Percentiles rank a stretch among this genome's conserved stretches.
Conservation (phyloP, 768 basidiomycete genomes). For the Fistulinella prunicolor region DNA sequence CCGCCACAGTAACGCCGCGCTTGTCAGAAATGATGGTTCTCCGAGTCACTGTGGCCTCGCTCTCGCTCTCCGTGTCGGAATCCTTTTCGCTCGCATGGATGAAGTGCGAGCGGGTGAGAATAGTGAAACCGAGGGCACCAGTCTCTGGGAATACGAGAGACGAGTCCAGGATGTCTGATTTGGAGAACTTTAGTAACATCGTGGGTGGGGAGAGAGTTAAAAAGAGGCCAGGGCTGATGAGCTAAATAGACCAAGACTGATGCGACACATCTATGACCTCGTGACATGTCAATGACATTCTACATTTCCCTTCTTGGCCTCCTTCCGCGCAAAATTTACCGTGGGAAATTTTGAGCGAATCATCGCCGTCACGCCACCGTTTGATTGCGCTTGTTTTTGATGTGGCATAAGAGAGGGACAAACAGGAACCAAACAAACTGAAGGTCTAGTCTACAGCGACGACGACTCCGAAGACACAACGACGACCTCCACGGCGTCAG, state of each 20-base stretch:
- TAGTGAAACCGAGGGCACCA: conserved; percentile 46
- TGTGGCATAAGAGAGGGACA: conserved; percentile 28
- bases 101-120: conserved; percentile 41
- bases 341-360: conserved; percentile 10
- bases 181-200: conserved; percentile 61
- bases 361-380: conserved; percentile 12
- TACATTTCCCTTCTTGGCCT: conserved; percentile 1
- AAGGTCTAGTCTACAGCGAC: conserved; percentile 26
- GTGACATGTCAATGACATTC: background rate
- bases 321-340: background rate
- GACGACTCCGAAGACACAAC: conserved; percentile 30
- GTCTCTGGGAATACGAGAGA: conserved; percentile 52
- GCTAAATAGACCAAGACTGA: background rate
- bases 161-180: conserved; percentile 56
- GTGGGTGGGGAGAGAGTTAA: conserved; percentile 3
- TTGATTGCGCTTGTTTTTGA: conserved; percentile 27
- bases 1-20: conserved; percentile 41
- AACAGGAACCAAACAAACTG: conserved; percentile 30
- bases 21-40: conserved; percentile 45
- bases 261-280: background rate
- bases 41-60: conserved; percentile 28
- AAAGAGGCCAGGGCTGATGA: background rate
- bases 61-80: conserved; percentile 30
- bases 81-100: conserved; percentile 26
- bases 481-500: conserved; percentile 16